These are phyloP conservation scores for Nothophoma quercina DNA, from an alignment of 2,329 filamentous ascomycete species.

Conservation along the genomic window DNA sequence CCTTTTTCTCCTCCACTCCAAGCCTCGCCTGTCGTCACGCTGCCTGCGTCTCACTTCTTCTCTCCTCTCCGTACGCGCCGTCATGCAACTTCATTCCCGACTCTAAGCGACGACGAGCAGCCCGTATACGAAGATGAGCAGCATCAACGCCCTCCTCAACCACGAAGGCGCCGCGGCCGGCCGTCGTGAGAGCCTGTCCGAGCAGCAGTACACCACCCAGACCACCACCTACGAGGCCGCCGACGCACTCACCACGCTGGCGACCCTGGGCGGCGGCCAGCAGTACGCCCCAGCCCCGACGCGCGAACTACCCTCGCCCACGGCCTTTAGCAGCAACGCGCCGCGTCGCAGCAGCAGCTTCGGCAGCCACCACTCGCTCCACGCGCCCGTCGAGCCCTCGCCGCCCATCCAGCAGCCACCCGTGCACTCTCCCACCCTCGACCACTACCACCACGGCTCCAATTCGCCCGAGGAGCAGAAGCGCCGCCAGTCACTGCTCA, in stretches of 20 bases:
- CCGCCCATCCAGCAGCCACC: conserved; percentile 46
- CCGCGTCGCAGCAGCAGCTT: conserved; percentile 47
- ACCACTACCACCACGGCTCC: conserved; percentile 57
- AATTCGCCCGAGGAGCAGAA: conserved; percentile 54
- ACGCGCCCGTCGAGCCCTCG: conserved; percentile 50
- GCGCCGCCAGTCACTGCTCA: conserved; percentile 47
- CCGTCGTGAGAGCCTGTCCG: conserved; percentile 22
- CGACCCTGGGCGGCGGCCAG: conserved; percentile 42
- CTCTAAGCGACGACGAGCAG: conserved; percentile 3
- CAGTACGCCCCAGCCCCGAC: conserved; percentile 33
- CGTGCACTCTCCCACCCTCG: conserved; percentile 54
- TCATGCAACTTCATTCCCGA: neutral
- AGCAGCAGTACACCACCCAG: conserved; percentile 14
- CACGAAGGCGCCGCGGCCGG: conserved; percentile 31
- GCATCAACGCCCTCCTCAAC: conserved; percentile 48
- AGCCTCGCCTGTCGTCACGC: neutral
- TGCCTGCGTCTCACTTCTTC: conserved; percentile 4
- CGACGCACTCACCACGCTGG: conserved; percentile 50
- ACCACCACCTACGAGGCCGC: conserved; percentile 49
- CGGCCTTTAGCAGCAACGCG: conserved; percentile 33
- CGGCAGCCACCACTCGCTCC: conserved; percentile 40
- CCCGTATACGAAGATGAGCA: conserved; percentile 37
- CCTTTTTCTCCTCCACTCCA: conserved; percentile 7
- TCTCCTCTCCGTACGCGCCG: conserved; percentile 2
- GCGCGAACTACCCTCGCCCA: conserved; percentile 44